A percentile compares a stretch with the other conserved stretches of the same genome.
phyloP scores from a whole-genome alignment of 495 filamentous ascomycete species.

The Filosporella fistucella region DNA sequence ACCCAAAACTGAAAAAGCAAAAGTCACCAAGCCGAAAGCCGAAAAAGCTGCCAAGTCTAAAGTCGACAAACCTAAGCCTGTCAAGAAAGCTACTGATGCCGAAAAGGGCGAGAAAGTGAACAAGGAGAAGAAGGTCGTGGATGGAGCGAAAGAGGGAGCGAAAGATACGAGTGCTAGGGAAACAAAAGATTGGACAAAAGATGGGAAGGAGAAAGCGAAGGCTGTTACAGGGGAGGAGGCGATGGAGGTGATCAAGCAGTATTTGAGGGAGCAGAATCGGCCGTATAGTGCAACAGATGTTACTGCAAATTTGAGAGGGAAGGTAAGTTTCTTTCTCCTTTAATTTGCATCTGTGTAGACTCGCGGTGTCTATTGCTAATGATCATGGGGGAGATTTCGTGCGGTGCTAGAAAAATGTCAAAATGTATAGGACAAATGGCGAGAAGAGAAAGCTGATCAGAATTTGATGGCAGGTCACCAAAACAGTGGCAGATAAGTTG shows the following conservation, averaged over 20 bases:
- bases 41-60: conserved; percentile 1
- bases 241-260: conserved; percentile 12
- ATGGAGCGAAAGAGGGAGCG: conserved; percentile 1
- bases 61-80: conserved; percentile 8
- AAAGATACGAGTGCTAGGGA: background rate
- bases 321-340: conserved; percentile 21
- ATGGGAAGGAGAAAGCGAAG: conserved; percentile 19
- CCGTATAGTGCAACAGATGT: conserved; percentile 50
- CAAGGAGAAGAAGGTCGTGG: conserved; percentile 1
- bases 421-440: conserved; percentile 1
- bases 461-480: conserved; percentile 41
- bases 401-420: background rate
- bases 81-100: conserved; percentile 1
- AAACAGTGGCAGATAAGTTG: conserved; percentile 56
- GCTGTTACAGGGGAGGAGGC: conserved; percentile 19
- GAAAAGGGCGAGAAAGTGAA: background rate
- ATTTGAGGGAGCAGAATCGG: conserved; percentile 17
- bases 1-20: conserved; percentile 21
- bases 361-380: no score
- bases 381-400: no score
- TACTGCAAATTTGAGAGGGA: conserved; percentile 62
- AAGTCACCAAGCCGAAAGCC: conserved; percentile 18
- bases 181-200: conserved; percentile 6
- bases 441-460: no score
- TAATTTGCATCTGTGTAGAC: background rate